Conservation (phyloP, 2,329 filamentous ascomycete genomes). For the Cytospora paraplurivora region DNA sequence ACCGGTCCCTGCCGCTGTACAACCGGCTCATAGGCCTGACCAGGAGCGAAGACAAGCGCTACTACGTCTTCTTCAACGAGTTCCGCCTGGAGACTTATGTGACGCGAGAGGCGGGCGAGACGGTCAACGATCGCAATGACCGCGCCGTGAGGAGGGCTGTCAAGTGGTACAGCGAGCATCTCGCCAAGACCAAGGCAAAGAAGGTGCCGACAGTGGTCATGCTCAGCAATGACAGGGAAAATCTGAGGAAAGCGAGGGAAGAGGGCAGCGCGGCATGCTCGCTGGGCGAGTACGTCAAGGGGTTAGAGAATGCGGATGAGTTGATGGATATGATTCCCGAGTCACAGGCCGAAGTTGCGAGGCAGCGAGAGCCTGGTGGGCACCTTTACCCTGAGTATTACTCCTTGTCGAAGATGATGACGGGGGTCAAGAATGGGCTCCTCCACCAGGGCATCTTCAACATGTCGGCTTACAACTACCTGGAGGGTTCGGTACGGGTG, state of each 20-base stretch:
- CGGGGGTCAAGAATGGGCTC: constrained; percentile 83
- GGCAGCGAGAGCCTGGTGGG: constrained; percentile 64
- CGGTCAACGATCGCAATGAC: constrained; percentile 96
- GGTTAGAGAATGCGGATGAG: constrained; percentile 79
- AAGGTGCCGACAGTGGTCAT: constrained; percentile 80
- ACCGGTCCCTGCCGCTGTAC: constrained; percentile 90
- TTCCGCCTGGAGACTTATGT: constrained; percentile 93
- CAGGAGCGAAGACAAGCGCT: constrained; percentile 94
- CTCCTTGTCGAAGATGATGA: constrained; percentile 89
- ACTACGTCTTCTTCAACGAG: constrained; percentile 99
- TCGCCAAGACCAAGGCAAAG: constrained; percentile 64
- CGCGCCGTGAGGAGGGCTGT: constrained; percentile 84
- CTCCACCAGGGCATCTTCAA: constrained; percentile 95
- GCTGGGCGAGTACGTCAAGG: constrained; percentile 76
- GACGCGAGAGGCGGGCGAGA: constrained; percentile 72
- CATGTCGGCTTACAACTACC: constrained; percentile 96
- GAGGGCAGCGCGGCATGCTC: constrained; percentile 73
- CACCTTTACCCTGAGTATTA: constrained; percentile 89
- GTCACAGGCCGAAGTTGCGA: constrained; percentile 66
- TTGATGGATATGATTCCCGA: constrained; percentile 93
- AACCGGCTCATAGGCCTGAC: constrained; percentile 89
- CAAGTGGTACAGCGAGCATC: constrained; percentile 86
- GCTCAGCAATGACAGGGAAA: constrained; percentile 90
- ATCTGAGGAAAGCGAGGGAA: constrained; percentile 76
- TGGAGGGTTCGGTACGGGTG: constrained; percentile 90